Evolutionary conservation across 2,329 filamentous ascomycete genomes (phyloP), one percentile per base, ranked within the genome.

Genomic region (Fusarium domesticum): DNA sequence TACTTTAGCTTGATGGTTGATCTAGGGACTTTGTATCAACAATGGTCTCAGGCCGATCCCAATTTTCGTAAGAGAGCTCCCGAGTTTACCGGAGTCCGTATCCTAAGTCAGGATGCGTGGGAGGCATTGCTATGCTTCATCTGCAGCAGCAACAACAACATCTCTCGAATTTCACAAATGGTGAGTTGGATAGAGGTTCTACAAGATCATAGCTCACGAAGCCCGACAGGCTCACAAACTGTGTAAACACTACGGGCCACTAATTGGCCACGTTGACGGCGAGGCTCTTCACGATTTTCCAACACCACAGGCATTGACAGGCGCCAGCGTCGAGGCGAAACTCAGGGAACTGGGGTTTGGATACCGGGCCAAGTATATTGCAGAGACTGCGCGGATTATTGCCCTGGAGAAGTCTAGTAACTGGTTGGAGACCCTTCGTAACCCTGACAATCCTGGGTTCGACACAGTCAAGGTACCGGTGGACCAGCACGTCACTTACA

Each of bases 81-180:
- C 0, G 83, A 85, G 43, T 98, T 98, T 64, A 85, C 85, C 0
- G 93, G 95, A 11, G 87, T 98, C 43, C 84, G 93, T 17, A 96
- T 98, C 54, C 72, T 98, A 35, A 88, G 85, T 58, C 93, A 98
- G 70, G 91, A 96, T 72, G 84, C 92, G 1, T 98, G 95, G 93
- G 93, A 98, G 67, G 84, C 93, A 1, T 74, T 98, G 17, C 75
- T 98, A 18, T 85, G 87, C 44, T 98, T 98, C 68, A 98, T 98
- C 53, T 98, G 93, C 75, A 96, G 91, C 68, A 96, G 90, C 69
- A 98, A 98, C 70, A 98, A 98, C 70, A 96, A 98, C 64, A 98
- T 98, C 48, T 79, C 84, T 2, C 82, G 93, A 31, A 98, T 98
- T 64, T 92, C 88, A 5, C 88, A 95, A 68, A 98, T 98, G 93